phyloP scores from a whole-genome alignment of 1,284 basidiomycete genomes.

The Cutaneotrichosporon cyanovorans region DNA sequence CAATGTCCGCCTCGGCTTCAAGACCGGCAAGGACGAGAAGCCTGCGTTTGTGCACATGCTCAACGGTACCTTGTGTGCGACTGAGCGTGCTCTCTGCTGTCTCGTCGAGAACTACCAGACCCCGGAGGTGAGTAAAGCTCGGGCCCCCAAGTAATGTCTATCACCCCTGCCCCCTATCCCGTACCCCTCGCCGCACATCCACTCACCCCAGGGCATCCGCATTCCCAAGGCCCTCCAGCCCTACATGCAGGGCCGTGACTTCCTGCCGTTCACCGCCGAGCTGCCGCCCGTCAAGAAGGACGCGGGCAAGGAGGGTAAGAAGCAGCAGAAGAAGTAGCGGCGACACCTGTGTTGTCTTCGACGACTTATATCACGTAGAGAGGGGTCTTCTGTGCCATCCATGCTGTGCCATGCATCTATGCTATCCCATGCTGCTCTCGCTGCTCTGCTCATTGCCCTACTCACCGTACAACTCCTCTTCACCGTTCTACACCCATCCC shows the following conservation, averaged over 20 bases:
- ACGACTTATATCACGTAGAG: too few relatives aligned
- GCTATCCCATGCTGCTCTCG: too few relatives aligned
- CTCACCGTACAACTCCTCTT: too few relatives aligned
- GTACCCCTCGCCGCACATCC: not conserved
- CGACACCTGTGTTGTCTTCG: too few relatives aligned
- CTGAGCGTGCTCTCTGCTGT: conserved; percentile 92
- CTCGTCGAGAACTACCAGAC: conserved; percentile 99
- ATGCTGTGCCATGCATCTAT: too few relatives aligned
- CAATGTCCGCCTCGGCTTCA: conserved; percentile 82
- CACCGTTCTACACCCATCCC: too few relatives aligned
- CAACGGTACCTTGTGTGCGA: conserved; percentile 95
- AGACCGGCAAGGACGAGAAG: conserved; percentile 73
- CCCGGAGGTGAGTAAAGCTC: conserved; percentile 65
- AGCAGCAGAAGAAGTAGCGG: not conserved
- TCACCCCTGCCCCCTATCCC: conserved; percentile 55
- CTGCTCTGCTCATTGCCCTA: too few relatives aligned
- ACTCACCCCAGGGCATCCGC: conserved; percentile 59
- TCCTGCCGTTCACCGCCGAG: conserved; percentile 64
- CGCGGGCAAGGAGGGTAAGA: conserved; percentile 14
- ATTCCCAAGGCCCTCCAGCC: conserved; percentile 83
- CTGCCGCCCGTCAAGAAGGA: conserved; percentile 36
- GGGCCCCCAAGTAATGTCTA: conserved; percentile 81
- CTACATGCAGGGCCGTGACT: conserved; percentile 93
- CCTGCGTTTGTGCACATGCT: conserved; percentile 95
- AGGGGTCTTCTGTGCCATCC: too few relatives aligned